These are phyloP conservation scores for Musa acuminata DNA, from an alignment of 176 grass and related monocot genomes.

Conservation along the genomic window DNA sequence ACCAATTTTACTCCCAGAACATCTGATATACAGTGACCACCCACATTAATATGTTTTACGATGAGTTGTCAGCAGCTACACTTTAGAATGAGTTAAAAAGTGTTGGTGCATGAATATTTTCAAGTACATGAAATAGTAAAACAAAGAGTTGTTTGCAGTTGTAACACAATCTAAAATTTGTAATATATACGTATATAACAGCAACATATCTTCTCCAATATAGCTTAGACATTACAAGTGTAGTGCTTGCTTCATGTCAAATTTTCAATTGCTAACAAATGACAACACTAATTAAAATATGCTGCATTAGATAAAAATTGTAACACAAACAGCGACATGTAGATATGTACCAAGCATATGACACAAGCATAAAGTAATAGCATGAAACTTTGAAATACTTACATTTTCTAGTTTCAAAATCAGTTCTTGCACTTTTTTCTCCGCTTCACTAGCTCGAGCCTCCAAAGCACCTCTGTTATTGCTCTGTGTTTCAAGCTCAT, in stretches of 20 bases:
- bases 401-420: slow-evolving; percentile 53
- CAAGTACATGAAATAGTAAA: not conserved
- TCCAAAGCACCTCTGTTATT: slow-evolving; percentile 43
- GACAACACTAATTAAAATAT: not conserved
- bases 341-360: not conserved
- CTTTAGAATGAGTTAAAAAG: too few relatives aligned
- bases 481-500: slow-evolving; percentile 39
- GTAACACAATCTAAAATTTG: not conserved
- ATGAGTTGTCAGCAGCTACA: too few relatives aligned
- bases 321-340: not conserved
- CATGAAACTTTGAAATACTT: slow-evolving; percentile 13
- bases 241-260: not conserved
- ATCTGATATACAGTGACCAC: too few relatives aligned
- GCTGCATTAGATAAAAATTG: not conserved
- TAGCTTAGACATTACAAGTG: too few relatives aligned
- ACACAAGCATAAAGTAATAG: not conserved
- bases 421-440: slow-evolving; percentile 53
- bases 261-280: not conserved
- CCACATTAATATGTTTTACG: too few relatives aligned
- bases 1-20: too few relatives aligned
- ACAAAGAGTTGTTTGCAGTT: not conserved
- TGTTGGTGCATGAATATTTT: too few relatives aligned
- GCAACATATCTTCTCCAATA: too few relatives aligned
- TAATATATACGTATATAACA: not conserved
- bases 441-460: slow-evolving; percentile 32